These are phyloP conservation scores for Lanmaoa pseudosensibilis DNA, from an alignment of 768 basidiomycete species.

Conservation along the genomic window DNA sequence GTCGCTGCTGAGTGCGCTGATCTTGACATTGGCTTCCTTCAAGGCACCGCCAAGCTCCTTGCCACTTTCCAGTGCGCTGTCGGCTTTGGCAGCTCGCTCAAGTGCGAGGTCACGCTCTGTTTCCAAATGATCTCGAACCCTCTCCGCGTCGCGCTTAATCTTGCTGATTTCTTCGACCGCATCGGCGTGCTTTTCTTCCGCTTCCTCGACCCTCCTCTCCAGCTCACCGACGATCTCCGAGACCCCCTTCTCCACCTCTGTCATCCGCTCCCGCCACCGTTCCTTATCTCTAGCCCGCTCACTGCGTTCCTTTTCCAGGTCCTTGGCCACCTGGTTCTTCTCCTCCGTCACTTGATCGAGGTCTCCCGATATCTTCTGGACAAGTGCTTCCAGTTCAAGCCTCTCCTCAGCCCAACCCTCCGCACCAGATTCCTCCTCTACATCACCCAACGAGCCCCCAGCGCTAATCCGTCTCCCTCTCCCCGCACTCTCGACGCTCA, in stretches of 20 bases:
- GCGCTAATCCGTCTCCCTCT: slow-evolving; percentile 51
- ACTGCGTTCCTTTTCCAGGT: slow-evolving; percentile 52
- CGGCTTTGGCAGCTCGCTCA: slow-evolving; percentile 64
- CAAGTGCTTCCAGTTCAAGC: slow-evolving; percentile 49
- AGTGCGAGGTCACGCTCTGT: slow-evolving; percentile 55
- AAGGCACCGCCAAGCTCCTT: slow-evolving; percentile 70
- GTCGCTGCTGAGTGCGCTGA: slow-evolving; percentile 55
- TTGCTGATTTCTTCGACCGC: slow-evolving; percentile 41
- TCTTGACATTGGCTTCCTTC: slow-evolving; percentile 61
- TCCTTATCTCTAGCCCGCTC: slow-evolving; percentile 68
- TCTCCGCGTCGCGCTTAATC: slow-evolving; percentile 46
- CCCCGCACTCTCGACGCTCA: slow-evolving; percentile 31
- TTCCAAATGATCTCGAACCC: slow-evolving; percentile 43
- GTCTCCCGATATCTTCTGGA: slow-evolving; percentile 37
- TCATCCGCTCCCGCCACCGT: slow-evolving; percentile 69
- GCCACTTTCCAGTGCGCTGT: slow-evolving; percentile 59
- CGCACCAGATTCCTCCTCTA: slow-evolving; percentile 59
- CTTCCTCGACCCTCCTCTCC: slow-evolving; percentile 52
- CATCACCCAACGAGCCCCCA: slow-evolving; percentile 54
- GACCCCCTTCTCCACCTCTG: slow-evolving; percentile 69
- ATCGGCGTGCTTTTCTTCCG: slow-evolving; percentile 47
- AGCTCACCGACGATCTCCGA: slow-evolving; percentile 64
- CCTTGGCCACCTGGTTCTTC: slow-evolving; percentile 46
- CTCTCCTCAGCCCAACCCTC: slow-evolving; percentile 77
- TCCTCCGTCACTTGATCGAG: slow-evolving; percentile 44